Evolutionary conservation across 345 rosid species (phyloP), one percentile per base, ranked within the genome.

Genomic region (Gossypium rotundifolium): DNA sequence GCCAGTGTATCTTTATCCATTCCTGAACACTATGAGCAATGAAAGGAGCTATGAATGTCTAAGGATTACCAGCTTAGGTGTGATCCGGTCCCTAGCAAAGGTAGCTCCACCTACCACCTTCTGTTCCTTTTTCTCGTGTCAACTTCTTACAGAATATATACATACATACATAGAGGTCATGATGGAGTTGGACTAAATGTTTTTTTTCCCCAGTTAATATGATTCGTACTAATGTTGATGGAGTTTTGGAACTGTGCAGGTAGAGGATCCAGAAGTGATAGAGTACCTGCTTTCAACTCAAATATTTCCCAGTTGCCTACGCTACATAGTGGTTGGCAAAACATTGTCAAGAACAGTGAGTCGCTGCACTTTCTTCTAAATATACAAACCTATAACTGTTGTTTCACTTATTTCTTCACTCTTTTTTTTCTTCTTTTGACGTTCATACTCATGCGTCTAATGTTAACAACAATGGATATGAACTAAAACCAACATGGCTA

Each of bases 21-120:
- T 25, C 27, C 2, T 25, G 27, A 25, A 25, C 27, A 25, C 27
- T 2, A 25, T 25, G 27, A 25, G 27, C 3, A 25, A 25, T 25
- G 2, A 2, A 25, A 25, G 27, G 27, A 25, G 27, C 3, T 25
- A 25, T 25, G 27, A 25, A 25, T 25, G 27, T 25, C 27, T 2
- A 25, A 85, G 93, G 54, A 77, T 87, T 55, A 78, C 83, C 76
- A 84, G 90, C 83, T 84, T 90, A 79, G 85, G 88, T 46, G 91
- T 91, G 48, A 83, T 89, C 55, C 86, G 85, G 27, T 86, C 90
- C 40, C 79, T 91, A 27, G 84, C 83, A 65, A 86, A 88, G 89
- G 92, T 89, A 81, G 64, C 60, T 60, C 62, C 46, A 14, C 53
- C 64, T 69, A 33, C 0, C 45, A 33, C 27, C 54, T 8, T 51